Percentiles rank a stretch among this genome's conserved stretches.
Evolutionary conservation across 1,284 basidiomycete genomes (phyloP).

Genomic region (Cystobasidium sp.): DNA sequence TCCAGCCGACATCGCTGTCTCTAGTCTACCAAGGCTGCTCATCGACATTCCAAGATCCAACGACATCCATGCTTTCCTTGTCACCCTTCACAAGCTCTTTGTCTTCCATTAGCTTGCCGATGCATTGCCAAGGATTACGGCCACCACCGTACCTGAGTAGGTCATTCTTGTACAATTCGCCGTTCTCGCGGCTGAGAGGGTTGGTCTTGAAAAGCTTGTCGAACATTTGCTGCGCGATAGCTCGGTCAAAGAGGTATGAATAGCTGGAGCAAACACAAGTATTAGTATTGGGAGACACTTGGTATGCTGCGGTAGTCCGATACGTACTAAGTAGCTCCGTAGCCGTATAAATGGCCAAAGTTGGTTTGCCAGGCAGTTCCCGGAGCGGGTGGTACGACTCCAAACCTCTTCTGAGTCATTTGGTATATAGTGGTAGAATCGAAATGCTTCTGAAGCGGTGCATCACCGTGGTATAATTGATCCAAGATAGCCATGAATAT

Average conservation of each 20-base stretch:
- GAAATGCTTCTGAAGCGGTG: constrained; percentile 65
- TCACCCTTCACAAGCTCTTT: constrained; percentile 72
- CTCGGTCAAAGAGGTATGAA: constrained; percentile 93
- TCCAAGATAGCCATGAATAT: constrained; percentile 89
- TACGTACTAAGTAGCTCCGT: constrained; percentile 81
- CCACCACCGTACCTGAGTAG: constrained; percentile 84
- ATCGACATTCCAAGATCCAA: constrained; percentile 71
- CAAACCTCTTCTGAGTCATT: constrained; percentile 37
- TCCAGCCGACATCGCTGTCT: neutral
- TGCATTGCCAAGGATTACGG: constrained; percentile 91
- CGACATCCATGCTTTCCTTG: constrained; percentile 79
- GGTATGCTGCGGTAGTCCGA: neutral
- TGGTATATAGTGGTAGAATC: constrained; percentile 56
- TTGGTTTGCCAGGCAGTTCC: constrained; percentile 92
- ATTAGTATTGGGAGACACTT: neutral
- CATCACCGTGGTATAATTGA: constrained; percentile 82
- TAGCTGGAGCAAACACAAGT: constrained; percentile 61
- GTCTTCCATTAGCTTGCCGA: constrained; percentile 71
- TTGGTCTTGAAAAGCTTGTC: constrained; percentile 68
- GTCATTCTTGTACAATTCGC: constrained; percentile 78
- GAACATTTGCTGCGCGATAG: constrained; percentile 91
- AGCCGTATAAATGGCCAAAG: constrained; percentile 93
- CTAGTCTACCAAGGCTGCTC: constrained; percentile 5
- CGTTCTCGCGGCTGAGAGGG: constrained; percentile 57
- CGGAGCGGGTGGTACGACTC: constrained; percentile 70